Evolutionary conservation across 2,329 filamentous ascomycete species (phyloP), one percentile per base, ranked within the genome.

Genomic region (Pyrenophora tritici-repentis): DNA sequence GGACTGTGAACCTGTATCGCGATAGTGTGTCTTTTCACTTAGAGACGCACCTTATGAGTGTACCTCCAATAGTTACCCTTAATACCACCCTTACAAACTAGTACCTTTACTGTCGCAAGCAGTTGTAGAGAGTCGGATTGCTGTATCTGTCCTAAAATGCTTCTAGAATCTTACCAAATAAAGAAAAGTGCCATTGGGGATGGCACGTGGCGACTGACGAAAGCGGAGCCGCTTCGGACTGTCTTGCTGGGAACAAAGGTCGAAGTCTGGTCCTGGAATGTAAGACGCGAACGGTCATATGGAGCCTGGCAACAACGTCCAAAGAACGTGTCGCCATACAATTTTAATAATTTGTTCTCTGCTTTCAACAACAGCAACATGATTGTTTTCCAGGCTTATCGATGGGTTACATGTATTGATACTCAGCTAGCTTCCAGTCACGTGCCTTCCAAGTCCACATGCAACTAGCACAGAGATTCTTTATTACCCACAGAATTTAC

Each of bases 131-230:
- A 44, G 50, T 43, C 46, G 38, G 39, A 56, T 36, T 32, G 42
- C 24, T 41, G 14, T 44, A 16, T 22, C 51, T 47, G 37, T 46
- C 26, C 36, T 50, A 22, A 45, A 49, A 34, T 36, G 34, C 44
- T 69, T 68, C 67, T 62, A 60, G 66, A 68, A 69, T 49, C 46
- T 35, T 58, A 45, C 51, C 44, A 48, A 64, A 71, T 66, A 72
- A 72, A 71, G 69, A 61, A 58, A 47, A 31, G 5, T 5, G 20
- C 10, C 47, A 34, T 55, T 3, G 35, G 33, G 20, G 12, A 38
- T 41, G 18, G 55, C 65, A 69, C 60, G 63, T 72, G 66, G 41
- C 26, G 29, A 16, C 16, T 20, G 37, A 48, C 50, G 49, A 45
- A 56, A 61, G 50, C 58, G 53, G 56, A 50, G 53, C 41, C 53